These are phyloP conservation scores for Podospora anserina DNA, from an alignment of 495 filamentous ascomycete genomes.

Conservation along the genomic window DNA sequence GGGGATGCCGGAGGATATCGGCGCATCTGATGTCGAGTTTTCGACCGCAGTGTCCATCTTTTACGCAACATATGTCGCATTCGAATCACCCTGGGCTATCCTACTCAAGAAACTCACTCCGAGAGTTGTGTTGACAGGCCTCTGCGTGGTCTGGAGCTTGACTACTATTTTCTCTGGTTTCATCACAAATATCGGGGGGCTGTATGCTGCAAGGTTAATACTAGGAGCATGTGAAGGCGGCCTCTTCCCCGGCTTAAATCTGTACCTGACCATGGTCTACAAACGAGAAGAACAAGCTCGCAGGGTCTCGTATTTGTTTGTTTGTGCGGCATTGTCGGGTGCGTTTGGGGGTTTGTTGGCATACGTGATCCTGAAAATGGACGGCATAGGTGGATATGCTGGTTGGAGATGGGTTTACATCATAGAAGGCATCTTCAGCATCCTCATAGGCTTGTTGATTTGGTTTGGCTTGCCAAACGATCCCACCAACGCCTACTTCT, in stretches of 20 bases:
- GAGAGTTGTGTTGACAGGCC: constrained; percentile 55
- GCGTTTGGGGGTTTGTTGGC: constrained; percentile 78
- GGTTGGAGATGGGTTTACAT: constrained; percentile 81
- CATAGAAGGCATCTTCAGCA: constrained; percentile 69
- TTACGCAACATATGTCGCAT: constrained; percentile 77
- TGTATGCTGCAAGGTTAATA: constrained; percentile 53
- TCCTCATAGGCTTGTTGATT: constrained; percentile 56
- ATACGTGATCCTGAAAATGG: constrained; percentile 64
- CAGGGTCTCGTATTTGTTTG: constrained; percentile 73
- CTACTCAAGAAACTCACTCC: constrained; percentile 65
- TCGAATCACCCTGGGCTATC: constrained; percentile 75
- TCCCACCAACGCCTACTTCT: constrained; percentile 46
- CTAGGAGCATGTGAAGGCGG: constrained; percentile 60
- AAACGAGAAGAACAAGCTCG: constrained; percentile 45
- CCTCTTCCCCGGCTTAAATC: constrained; percentile 73
- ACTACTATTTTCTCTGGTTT: constrained; percentile 55
- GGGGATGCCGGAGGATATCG: constrained; percentile 44
- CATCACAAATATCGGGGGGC: constrained; percentile 43
- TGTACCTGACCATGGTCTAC: constrained; percentile 84
- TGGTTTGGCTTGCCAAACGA: constrained; percentile 60
- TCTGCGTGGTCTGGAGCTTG: constrained; percentile 57
- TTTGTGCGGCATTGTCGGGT: constrained; percentile 71
- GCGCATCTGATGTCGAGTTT: constrained; percentile 55
- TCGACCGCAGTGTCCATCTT: constrained; percentile 70
- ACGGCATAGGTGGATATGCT: constrained; percentile 57